A percentile compares a stretch with the other conserved stretches of the same genome.
These are phyloP conservation scores for Ogataea nakhonphanomensis DNA, from an alignment of 805 yeast species.

Conservation along the genomic window DNA sequence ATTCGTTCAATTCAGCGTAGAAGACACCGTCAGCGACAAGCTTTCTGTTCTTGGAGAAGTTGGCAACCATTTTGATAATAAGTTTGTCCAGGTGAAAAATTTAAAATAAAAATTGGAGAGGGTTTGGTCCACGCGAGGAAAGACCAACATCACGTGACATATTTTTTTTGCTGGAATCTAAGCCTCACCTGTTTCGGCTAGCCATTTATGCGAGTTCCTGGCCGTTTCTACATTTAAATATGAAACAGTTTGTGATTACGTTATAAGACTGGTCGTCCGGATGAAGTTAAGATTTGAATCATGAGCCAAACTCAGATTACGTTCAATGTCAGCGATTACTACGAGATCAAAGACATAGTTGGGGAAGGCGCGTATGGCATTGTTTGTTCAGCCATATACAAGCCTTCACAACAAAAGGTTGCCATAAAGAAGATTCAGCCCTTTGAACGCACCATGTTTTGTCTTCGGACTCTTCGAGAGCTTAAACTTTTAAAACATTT, in stretches of 20 bases:
- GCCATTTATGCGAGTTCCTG: too few relatives aligned
- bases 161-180: too few relatives aligned
- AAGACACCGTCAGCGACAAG: constrained; percentile 99
- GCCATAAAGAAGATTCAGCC: constrained; percentile 95
- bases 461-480: constrained; percentile 85
- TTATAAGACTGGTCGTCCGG: constrained; percentile 3
- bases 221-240: constrained; percentile 3
- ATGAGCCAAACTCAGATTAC: constrained; percentile 33
- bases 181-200: too few relatives aligned
- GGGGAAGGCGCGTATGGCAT: constrained; percentile 98
- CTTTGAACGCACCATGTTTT: constrained; percentile 83
- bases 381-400: constrained; percentile 85
- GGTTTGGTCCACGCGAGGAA: background rate
- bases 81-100: constrained; percentile 5
- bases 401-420: constrained; percentile 82
- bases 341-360: constrained; percentile 77
- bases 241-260: constrained; percentile 11
- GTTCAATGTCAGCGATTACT: constrained; percentile 87
- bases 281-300: background rate
- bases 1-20: constrained; percentile 99
- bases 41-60: constrained; percentile 97
- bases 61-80: constrained; percentile 32
- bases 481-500: constrained; percentile 85
- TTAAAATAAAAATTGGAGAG: constrained; percentile 2
- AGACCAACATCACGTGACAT: constrained; percentile 8